Evolutionary conservation across 2,329 filamentous ascomycete genomes (phyloP).

Genomic region (Phialocephala subalpina): DNA sequence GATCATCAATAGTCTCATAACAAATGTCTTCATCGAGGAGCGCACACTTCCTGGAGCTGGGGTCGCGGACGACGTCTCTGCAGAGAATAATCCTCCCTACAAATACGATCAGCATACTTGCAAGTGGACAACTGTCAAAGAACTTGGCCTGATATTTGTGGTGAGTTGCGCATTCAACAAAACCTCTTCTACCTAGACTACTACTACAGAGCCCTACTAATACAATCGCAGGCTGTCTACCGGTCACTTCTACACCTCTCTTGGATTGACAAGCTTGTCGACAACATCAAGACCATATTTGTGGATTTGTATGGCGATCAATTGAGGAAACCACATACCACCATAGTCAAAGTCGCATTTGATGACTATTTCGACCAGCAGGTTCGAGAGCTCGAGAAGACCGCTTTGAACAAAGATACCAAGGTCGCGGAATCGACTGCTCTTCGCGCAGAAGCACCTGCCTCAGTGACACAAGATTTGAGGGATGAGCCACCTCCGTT

Average conservation of each 20-base stretch:
- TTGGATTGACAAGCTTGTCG: slow-evolving; percentile 96
- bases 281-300: slow-evolving; percentile 93
- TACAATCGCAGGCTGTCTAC: slow-evolving; percentile 80
- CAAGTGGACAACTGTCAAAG: slow-evolving; percentile 93
- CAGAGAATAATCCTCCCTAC: slow-evolving; percentile 75
- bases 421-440: slow-evolving; percentile 38
- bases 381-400: slow-evolving; percentile 78
- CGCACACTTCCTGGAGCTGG: slow-evolving; percentile 68
- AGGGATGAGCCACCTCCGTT: slow-evolving; percentile 60
- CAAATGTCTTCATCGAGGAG: slow-evolving; percentile 97
- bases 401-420: slow-evolving; percentile 47
- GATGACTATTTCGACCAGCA: slow-evolving; percentile 96
- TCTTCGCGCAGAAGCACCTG: slow-evolving; percentile 35
- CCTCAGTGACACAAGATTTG: slow-evolving; percentile 32
- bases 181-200: background rate
- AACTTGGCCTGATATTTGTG: slow-evolving; percentile 94
- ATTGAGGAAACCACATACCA: slow-evolving; percentile 81
- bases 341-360: slow-evolving; percentile 83
- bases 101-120: slow-evolving; percentile 93
- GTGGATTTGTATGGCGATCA: slow-evolving; percentile 89
- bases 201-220: background rate
- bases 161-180: slow-evolving; percentile 57
- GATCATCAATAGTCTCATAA: slow-evolving; percentile 93
- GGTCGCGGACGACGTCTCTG: slow-evolving; percentile 66
- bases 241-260: slow-evolving; percentile 93